Evolutionary conservation across 257 asterid species (phyloP), one percentile per base, ranked within the genome.

Genomic region (Linderniella brevidens): DNA sequence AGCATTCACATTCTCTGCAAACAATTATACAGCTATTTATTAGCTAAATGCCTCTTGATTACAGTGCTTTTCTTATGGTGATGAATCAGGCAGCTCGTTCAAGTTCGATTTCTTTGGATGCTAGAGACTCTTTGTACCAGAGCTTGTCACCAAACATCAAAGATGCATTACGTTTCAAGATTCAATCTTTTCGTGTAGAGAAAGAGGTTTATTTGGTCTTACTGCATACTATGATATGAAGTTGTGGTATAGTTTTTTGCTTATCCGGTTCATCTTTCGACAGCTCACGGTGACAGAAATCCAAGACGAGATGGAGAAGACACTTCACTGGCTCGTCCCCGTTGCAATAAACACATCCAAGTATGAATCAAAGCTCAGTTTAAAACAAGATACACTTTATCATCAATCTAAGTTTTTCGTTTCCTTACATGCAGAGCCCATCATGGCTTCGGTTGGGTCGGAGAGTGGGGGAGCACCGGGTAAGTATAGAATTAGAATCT

Each of bases 381-480:
- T 1, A n/a, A 19, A 45, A 51, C 17, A 16, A 25, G 3, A 25
- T 25, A 25, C 32, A 25, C 32, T 25, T 25, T 25, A 25, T 6
- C 32, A 25, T 25, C 32, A 6, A 25, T 2, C 32, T 25, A 8
- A 32, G 35, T 9, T 14, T 37, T 18, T 41, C 37, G 44, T 9
- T 16, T 41, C 37, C 48, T 9, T 16, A 11, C 10, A 16, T 8
- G 35, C 71, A 83, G 94, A 58, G 94, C 82, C 44, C 79, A 83
- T 66, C 82, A 83, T 49, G 94, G 94, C 55, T 83, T 79, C 49
- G 94, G 94, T 41, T 82, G 94, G 94, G 94, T 82, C 37, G 94
- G 94, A 61, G 94, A 82, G 68, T 82, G 94, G 94, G 94, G 63
- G 46, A 72, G 56, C 68, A 58, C 77, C 3, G 85, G 88, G 92